A percentile compares a stretch with the other conserved stretches of the same genome.
Conservation (phyloP, 306 rosid genomes). For the Phaseolus lunatus region DNA sequence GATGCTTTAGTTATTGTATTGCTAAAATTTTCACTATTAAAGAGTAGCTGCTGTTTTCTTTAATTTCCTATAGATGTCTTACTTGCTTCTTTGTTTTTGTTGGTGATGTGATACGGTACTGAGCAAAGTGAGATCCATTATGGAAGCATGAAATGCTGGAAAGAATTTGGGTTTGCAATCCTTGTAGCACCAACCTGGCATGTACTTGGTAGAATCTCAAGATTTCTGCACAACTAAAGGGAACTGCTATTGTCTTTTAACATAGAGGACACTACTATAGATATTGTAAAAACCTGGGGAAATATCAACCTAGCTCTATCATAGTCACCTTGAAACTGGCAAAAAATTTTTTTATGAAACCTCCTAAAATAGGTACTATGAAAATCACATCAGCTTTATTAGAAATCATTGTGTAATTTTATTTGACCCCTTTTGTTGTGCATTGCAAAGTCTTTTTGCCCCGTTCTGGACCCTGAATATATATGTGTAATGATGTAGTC, state of each 20-base stretch:
- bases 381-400: constrained; percentile 4
- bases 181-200: constrained; percentile 3
- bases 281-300: neutral
- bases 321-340: constrained; percentile 9
- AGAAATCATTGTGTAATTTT: neutral
- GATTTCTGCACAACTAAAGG: neutral
- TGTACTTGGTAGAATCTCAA: constrained; percentile 1
- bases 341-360: neutral
- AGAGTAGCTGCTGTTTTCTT: constrained; percentile 3
- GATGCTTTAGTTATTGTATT: constrained; percentile 13
- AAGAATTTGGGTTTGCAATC: constrained; percentile 1
- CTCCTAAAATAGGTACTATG: neutral
- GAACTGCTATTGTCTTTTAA: constrained; percentile 2
- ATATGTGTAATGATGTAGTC: neutral
- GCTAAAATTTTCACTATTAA: constrained; percentile 17
- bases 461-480: constrained; percentile 10
- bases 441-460: constrained; percentile 13
- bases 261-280: neutral
- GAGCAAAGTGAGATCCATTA: constrained; percentile 3
- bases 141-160: neutral
- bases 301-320: constrained; percentile 1
- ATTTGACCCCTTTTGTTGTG: neutral
- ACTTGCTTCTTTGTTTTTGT: constrained; percentile 27
- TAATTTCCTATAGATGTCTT: neutral
- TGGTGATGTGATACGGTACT: constrained; percentile 8